These are phyloP conservation scores for Raffaelea arxii DNA, from an alignment of 2,329 filamentous ascomycete genomes.

Conservation along the genomic window DNA sequence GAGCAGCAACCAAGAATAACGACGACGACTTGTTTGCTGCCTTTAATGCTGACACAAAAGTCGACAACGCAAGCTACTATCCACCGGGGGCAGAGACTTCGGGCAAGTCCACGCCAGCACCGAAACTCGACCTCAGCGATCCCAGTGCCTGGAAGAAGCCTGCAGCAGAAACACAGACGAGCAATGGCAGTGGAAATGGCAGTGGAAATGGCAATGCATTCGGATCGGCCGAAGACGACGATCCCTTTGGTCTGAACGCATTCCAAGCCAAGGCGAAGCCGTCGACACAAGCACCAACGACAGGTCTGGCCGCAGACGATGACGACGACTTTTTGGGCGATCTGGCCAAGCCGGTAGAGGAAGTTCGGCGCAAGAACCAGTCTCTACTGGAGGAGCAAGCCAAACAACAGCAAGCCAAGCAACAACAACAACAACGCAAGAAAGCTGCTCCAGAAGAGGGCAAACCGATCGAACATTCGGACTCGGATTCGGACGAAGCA, in stretches of 20 bases:
- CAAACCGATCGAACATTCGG: slow-evolving; percentile 44
- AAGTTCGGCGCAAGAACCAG: slow-evolving; percentile 48
- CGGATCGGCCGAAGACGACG: slow-evolving; percentile 56
- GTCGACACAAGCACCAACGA: slow-evolving; percentile 15
- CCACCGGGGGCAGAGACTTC: slow-evolving; percentile 41
- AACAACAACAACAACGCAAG: slow-evolving; percentile 18
- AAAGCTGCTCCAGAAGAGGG: slow-evolving; percentile 37
- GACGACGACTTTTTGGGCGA: slow-evolving; percentile 59
- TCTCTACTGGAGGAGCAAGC: too few species aligned
- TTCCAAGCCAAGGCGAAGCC: slow-evolving; percentile 34
- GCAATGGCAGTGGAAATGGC: slow-evolving; percentile 5
- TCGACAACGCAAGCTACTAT: slow-evolving; percentile 57
- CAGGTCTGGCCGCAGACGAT: slow-evolving; percentile 26
- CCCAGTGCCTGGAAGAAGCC: slow-evolving; percentile 43
- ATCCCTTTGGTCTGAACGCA: slow-evolving; percentile 74
- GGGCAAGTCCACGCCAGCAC: slow-evolving; percentile 34
- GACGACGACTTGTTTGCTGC: slow-evolving; percentile 60
- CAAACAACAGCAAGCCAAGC: slow-evolving; percentile 14
- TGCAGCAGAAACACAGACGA: slow-evolving; percentile 13
- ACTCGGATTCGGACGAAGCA: slow-evolving; percentile 32
- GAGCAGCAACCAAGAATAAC: slow-evolving; percentile 24
- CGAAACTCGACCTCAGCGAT: slow-evolving; percentile 39
- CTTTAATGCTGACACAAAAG: slow-evolving; percentile 56
- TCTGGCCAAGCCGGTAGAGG: slow-evolving; percentile 53
- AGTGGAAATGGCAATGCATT: neutral